phyloP scores from a whole-genome alignment of 2,329 filamentous ascomycete species.

The Ophiocordyceps polyrhachis-furcata region DNA sequence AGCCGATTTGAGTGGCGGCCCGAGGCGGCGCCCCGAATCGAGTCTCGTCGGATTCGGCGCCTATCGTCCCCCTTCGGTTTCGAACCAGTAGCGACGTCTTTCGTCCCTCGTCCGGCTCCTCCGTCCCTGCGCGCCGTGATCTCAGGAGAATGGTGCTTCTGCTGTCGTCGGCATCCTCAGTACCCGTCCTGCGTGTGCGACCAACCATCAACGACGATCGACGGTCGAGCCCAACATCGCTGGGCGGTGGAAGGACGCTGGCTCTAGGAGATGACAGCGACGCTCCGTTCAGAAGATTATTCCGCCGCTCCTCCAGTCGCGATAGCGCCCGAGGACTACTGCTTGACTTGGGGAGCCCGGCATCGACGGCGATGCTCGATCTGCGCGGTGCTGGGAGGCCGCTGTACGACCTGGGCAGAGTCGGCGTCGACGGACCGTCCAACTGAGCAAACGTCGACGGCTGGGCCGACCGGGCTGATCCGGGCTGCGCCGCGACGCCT shows the following conservation, averaged over 20 bases:
- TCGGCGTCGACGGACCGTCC: constrained; percentile 22
- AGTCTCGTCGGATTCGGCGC: constrained; percentile 29
- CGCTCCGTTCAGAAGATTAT: constrained; percentile 25
- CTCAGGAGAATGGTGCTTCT: constrained; percentile 29
- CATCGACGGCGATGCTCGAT: constrained; percentile 22
- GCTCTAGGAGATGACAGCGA: constrained; percentile 26
- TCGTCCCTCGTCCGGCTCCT: constrained; percentile 27
- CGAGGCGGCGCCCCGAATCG: constrained; percentile 38
- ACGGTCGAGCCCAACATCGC: constrained; percentile 19
- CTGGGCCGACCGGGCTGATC: constrained; percentile 3
- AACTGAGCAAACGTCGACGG: constrained; percentile 6
- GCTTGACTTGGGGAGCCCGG: constrained; percentile 16
- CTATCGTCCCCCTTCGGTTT: constrained; percentile 25
- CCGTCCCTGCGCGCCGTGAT: constrained; percentile 24
- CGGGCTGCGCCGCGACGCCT: constrained; percentile 15
- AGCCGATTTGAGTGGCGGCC: constrained; percentile 34
- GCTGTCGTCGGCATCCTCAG: constrained; percentile 32
- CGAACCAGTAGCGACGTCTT: constrained; percentile 25
- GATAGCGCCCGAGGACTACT: constrained; percentile 29
- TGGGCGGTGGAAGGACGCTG: constrained; percentile 20
- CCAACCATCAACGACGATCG: constrained; percentile 34
- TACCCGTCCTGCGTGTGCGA: constrained; percentile 26
- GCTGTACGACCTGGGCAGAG: constrained; percentile 21
- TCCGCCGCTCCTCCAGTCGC: constrained; percentile 34
- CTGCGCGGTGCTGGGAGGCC: constrained; percentile 20